These are phyloP conservation scores for Tarenaya hassleriana DNA, from an alignment of 345 rosid species.

Conservation along the genomic window DNA sequence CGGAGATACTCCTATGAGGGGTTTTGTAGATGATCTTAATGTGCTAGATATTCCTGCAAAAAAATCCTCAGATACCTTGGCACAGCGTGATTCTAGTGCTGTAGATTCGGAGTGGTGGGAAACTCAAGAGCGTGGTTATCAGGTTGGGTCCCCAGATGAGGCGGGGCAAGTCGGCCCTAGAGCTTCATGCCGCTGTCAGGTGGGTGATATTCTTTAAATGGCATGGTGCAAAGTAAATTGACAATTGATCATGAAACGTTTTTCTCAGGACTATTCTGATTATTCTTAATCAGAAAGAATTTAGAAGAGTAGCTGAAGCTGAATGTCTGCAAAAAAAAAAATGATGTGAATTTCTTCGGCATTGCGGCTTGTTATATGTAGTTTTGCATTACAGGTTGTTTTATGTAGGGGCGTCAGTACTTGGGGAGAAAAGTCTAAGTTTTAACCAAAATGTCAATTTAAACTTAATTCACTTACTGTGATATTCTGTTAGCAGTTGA, in stretches of 20 bases:
- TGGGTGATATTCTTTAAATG: constrained; percentile 27
- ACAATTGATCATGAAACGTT: too few species aligned
- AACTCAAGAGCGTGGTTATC: constrained; percentile 71
- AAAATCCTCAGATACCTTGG: constrained; percentile 23
- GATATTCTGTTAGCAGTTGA: too few species aligned
- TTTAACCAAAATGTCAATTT: too few species aligned
- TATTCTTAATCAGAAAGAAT: not conserved
- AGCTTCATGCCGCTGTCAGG: constrained; percentile 93
- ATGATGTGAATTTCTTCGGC: too few species aligned
- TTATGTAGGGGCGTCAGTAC: too few species aligned
- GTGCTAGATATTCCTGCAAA: constrained; percentile 30
- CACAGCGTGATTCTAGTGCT: constrained; percentile 32
- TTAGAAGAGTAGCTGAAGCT: not conserved
- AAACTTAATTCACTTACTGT: too few species aligned
- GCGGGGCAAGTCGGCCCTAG: constrained; percentile 88
- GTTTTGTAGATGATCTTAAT: constrained; percentile 73
- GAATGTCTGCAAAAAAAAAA: too few species aligned
- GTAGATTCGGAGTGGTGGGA: constrained; percentile 88
- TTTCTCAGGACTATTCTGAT: not conserved
- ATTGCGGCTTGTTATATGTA: too few species aligned
- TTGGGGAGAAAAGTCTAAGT: too few species aligned
- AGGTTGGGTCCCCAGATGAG: constrained; percentile 48
- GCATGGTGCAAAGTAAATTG: too few species aligned
- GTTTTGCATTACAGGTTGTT: too few species aligned
- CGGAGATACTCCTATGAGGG: constrained; percentile 74